Conservation (phyloP, 148 eudicot species). For the Dianthus caryophyllus region DNA sequence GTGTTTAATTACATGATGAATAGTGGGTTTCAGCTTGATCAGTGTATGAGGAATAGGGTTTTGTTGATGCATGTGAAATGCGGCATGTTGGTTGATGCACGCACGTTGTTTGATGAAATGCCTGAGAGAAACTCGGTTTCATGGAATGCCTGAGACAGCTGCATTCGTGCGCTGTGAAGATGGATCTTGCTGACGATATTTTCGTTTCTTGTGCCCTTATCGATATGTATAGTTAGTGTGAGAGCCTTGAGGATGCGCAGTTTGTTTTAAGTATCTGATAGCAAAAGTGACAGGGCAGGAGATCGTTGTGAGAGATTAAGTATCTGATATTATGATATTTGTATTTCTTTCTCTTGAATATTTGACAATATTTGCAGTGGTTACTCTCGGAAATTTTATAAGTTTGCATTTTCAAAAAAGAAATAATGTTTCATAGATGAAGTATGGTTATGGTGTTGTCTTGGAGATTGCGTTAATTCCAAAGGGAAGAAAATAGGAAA, state of each 20-base stretch:
- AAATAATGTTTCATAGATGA: too few relatives aligned
- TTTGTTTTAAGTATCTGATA: slow-evolving; percentile 57
- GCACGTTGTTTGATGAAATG: slow-evolving; percentile 70
- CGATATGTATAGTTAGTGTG: slow-evolving; percentile 87
- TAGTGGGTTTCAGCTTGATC: slow-evolving; percentile 51
- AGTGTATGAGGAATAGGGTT: slow-evolving; percentile 69
- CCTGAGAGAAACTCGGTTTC: slow-evolving; percentile 58
- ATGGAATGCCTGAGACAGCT: slow-evolving; percentile 66
- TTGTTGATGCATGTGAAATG: slow-evolving; percentile 78
- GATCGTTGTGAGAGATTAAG: slow-evolving; percentile 63
- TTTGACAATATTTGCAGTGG: too few relatives aligned
- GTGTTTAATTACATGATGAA: slow-evolving; percentile 47
- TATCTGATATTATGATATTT: too few relatives aligned
- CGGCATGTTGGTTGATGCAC: slow-evolving; percentile 75
- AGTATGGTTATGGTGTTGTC: too few relatives aligned
- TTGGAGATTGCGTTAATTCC: too few relatives aligned
- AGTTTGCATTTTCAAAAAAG: too few relatives aligned
- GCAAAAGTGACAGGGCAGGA: slow-evolving; percentile 43
- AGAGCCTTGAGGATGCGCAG: slow-evolving; percentile 65
- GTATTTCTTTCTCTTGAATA: too few relatives aligned
- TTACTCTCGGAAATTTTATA: too few relatives aligned
- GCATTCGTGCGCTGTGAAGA: slow-evolving; percentile 61
- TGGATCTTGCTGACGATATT: slow-evolving; percentile 45
- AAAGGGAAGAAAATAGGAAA: too few relatives aligned
- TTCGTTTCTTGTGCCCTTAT: slow-evolving; percentile 70